Conservation (phyloP, 2,329 filamentous ascomycete species). For the Eutypella sp. region DNA sequence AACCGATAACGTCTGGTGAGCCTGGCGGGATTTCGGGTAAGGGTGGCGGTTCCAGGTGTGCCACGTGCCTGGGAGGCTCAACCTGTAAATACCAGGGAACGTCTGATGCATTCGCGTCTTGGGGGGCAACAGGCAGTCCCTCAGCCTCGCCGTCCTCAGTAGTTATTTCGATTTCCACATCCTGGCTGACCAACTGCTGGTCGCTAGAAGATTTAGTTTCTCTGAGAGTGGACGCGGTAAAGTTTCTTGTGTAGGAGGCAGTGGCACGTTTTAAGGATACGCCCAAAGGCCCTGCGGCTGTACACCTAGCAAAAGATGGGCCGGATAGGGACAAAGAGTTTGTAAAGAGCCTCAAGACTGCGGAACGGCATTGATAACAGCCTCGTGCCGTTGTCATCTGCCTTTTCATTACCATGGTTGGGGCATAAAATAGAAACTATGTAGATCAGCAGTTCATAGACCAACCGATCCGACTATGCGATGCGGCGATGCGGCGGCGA, state of each 20-base stretch:
- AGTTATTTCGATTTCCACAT: constrained; percentile 3
- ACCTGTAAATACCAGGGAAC: constrained; percentile 79
- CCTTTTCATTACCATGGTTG: constrained; percentile 20
- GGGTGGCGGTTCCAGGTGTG: constrained; percentile 39
- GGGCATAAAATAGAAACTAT: neutral
- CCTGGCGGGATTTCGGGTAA: constrained; percentile 57
- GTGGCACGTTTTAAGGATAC: neutral
- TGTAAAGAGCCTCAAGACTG: constrained; percentile 23
- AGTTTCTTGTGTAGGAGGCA: neutral
- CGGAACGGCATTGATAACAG: constrained; percentile 25
- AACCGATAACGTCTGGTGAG: constrained; percentile 65
- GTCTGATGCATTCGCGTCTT: constrained; percentile 13
- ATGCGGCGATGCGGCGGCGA: no score
- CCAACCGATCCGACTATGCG: no score
- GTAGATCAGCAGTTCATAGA: neutral
- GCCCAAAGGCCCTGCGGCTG: constrained; percentile 6
- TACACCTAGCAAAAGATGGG: constrained; percentile 11
- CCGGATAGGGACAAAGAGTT: constrained; percentile 7
- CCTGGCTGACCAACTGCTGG: constrained; percentile 1
- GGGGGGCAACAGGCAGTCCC: neutral
- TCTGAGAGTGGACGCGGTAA: neutral
- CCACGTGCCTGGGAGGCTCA: constrained; percentile 50
- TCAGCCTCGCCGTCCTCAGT: constrained; percentile 4
- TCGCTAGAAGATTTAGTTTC: constrained; percentile 1
- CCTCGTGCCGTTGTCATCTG: constrained; percentile 20